Evolutionary conservation across 805 yeast species (phyloP).

Genomic region (Nakazawaea wickerhamii): DNA sequence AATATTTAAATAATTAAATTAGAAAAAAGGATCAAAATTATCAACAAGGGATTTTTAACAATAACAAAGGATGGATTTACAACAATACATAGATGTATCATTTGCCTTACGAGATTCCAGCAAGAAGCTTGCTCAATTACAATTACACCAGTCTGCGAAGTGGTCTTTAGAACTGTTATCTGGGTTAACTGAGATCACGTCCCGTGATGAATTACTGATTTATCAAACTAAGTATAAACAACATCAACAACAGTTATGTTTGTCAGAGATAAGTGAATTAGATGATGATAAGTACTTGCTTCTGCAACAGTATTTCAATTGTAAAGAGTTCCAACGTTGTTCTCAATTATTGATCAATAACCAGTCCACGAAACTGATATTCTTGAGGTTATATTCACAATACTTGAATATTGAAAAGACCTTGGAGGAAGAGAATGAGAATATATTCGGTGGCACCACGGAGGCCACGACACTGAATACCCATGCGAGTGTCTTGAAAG

Average conservation of each 20-base stretch:
- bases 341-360: slow-evolving; percentile 51
- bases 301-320: slow-evolving; percentile 71
- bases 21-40: neutral
- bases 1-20: no score
- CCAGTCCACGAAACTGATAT: slow-evolving; percentile 44
- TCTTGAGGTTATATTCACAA: slow-evolving; percentile 63
- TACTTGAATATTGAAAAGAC: slow-evolving; percentile 75
- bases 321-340: slow-evolving; percentile 82
- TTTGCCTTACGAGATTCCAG: slow-evolving; percentile 35
- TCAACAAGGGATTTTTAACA: neutral
- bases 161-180: slow-evolving; percentile 40
- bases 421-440: slow-evolving; percentile 66
- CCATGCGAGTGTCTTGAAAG: slow-evolving; percentile 35
- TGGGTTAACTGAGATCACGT: slow-evolving; percentile 1
- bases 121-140: slow-evolving; percentile 44
- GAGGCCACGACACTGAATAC: neutral
- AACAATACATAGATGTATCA: slow-evolving; percentile 22
- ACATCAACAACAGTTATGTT: slow-evolving; percentile 1
- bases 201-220: slow-evolving; percentile 19
- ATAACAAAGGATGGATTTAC: slow-evolving; percentile 21
- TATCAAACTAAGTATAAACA: slow-evolving; percentile 14
- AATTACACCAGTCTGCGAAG: slow-evolving; percentile 66
- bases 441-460: slow-evolving; percentile 40
- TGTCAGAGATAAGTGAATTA: slow-evolving; percentile 9
- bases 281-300: slow-evolving; percentile 46